These are phyloP conservation scores for Coemansia biformis DNA, from an alignment of 192 early-diverging fungal genomes.

Conservation along the genomic window DNA sequence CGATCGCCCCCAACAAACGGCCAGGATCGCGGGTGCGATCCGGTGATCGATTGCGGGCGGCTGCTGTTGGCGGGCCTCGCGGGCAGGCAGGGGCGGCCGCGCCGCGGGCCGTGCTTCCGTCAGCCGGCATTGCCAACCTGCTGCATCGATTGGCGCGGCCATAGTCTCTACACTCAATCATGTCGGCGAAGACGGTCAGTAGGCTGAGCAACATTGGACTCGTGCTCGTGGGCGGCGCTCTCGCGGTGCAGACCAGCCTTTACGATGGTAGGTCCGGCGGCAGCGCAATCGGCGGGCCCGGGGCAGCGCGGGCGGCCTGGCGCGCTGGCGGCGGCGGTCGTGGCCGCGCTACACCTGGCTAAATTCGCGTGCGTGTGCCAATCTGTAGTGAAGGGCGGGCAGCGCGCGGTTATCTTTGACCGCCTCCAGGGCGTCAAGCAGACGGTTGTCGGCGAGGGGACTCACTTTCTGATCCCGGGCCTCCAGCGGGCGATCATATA, in stretches of 20 bases:
- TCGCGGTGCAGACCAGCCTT: constrained; percentile 76
- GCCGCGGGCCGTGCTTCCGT: not conserved
- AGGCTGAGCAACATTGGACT: constrained; percentile 76
- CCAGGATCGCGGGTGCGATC: too few species aligned
- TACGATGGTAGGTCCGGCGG: constrained; percentile 89
- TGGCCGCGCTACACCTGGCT: too few species aligned
- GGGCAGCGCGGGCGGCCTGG: too few species aligned
- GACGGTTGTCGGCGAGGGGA: constrained; percentile 81
- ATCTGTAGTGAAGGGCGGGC: constrained; percentile 92
- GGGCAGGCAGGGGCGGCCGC: too few species aligned
- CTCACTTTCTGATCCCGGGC: constrained; percentile 98
- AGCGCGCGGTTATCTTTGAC: constrained; percentile 96
- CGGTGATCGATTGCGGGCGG: too few species aligned
- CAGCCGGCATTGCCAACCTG: not conserved
- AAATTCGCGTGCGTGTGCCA: too few species aligned
- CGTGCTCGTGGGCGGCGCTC: constrained; percentile 64
- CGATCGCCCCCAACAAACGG: too few species aligned
- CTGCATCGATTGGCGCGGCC: not conserved
- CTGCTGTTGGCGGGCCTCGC: too few species aligned
- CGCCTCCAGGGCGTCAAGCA: constrained; percentile 86
- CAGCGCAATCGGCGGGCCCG: too few species aligned
- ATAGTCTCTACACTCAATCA: constrained; percentile 5
- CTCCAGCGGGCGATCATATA: constrained; percentile 83
- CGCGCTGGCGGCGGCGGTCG: too few species aligned
- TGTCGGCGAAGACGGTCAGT: constrained; percentile 48